phyloP scores from a whole-genome alignment of 805 yeast genomes.

The Yamadazyma philogaea region DNA sequence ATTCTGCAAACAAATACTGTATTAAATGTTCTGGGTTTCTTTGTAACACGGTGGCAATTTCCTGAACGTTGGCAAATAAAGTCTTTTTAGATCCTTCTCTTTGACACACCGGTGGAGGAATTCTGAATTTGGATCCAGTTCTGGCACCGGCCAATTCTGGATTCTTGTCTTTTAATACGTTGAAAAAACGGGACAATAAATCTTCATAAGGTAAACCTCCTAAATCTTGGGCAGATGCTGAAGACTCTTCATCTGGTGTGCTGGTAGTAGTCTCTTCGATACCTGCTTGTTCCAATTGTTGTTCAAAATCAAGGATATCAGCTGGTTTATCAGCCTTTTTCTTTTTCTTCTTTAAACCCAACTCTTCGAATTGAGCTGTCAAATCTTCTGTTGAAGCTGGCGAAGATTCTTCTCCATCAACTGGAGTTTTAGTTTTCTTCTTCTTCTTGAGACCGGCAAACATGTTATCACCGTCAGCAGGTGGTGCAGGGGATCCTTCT shows the following conservation, averaged over 20 bases:
- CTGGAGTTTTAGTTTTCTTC: slow-evolving; percentile 62
- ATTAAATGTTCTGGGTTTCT: slow-evolving; percentile 96
- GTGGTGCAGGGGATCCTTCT: slow-evolving; percentile 25
- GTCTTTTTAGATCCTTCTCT: slow-evolving; percentile 98
- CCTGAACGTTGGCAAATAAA: slow-evolving; percentile 92
- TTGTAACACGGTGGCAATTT: slow-evolving; percentile 88
- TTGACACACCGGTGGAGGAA: slow-evolving; percentile 95
- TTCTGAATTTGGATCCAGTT: slow-evolving; percentile 85
- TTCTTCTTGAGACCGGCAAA: slow-evolving; percentile 73
- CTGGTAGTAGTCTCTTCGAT: slow-evolving; percentile 46
- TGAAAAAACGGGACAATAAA: slow-evolving; percentile 81
- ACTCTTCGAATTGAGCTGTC: slow-evolving; percentile 36
- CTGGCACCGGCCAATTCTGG: slow-evolving; percentile 99
- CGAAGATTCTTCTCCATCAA: slow-evolving; percentile 24
- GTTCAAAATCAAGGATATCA: slow-evolving; percentile 79
- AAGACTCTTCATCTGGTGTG: slow-evolving; percentile 25
- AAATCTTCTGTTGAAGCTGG: slow-evolving; percentile 30
- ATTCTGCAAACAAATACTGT: slow-evolving; percentile 94
- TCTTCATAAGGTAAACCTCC: slow-evolving; percentile 71
- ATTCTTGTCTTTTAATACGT: slow-evolving; percentile 82
- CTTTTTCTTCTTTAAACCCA: slow-evolving; percentile 67
- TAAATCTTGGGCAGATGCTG: slow-evolving; percentile 24
- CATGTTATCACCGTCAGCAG: slow-evolving; percentile 50
- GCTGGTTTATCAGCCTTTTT: slow-evolving; percentile 60
- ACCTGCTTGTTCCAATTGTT: slow-evolving; percentile 88